These are phyloP conservation scores for Prosopis cineraria DNA, from an alignment of 306 rosid species.

Conservation along the genomic window DNA sequence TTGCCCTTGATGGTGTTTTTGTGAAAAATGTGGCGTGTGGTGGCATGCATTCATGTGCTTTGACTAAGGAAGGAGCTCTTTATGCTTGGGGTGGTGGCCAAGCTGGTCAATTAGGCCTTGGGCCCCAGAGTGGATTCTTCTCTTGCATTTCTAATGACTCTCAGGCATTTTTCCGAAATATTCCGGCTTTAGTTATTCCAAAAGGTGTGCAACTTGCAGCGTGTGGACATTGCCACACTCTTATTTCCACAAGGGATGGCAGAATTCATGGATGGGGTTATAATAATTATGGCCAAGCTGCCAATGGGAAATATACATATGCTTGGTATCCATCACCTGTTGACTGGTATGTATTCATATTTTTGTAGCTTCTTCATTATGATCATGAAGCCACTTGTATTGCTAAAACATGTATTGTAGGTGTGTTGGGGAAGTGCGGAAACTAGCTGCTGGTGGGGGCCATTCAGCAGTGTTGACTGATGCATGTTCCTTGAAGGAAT, in stretches of 20 bases:
- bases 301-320: conserved; percentile 83
- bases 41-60: conserved; percentile 86
- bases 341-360: conserved; percentile 71
- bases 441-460: conserved; percentile 98
- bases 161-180: conserved; percentile 60
- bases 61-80: conserved; percentile 80
- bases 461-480: conserved; percentile 96
- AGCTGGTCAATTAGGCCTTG: conserved; percentile 92
- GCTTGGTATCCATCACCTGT: conserved; percentile 98
- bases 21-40: conserved; percentile 79
- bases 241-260: conserved; percentile 72
- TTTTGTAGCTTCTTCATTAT: conserved; percentile 20
- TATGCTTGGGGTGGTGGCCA: conserved; percentile 97
- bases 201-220: conserved; percentile 75
- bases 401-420: conserved; percentile 45
- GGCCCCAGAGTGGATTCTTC: conserved; percentile 82
- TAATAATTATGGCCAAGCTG: conserved; percentile 95
- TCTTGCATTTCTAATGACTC: conserved; percentile 68
- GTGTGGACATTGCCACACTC: conserved; percentile 92
- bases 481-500: conserved; percentile 88
- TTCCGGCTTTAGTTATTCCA: conserved; percentile 86
- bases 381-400: conserved; percentile 21
- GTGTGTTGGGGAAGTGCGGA: conserved; percentile 92
- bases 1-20: conserved; percentile 68
- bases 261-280: conserved; percentile 98